Evolutionary conservation across 495 filamentous ascomycete species (phyloP), one percentile per base, ranked within the genome.

Genomic region (Cercophora sp.): DNA sequence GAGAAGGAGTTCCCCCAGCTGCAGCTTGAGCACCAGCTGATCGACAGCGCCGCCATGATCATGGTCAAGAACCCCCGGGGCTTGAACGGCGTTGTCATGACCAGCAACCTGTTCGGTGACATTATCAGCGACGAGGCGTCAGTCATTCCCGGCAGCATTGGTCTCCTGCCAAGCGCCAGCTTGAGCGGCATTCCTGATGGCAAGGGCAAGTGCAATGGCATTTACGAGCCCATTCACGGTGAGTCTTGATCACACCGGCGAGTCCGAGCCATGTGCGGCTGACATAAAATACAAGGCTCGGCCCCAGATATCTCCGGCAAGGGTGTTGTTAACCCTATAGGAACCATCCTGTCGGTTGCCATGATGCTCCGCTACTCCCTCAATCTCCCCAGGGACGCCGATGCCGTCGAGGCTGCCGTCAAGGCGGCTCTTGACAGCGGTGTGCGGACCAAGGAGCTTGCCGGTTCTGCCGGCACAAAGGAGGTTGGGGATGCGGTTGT

Each of bases 161-260:
- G 93, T 4, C 70, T 98, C 59, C 73, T 96, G 65, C 93, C 93
- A 8, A 91, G 86, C 69, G 93, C 93, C 5, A 91, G 86, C 69
- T 72, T 98, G 68, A 86, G 83, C 43, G 90, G 87, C 18, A 83
- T 94, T 39, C 93, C 93, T 1, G 91, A 96, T 73, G 76, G 82
- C 11, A 85, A 85, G 73, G 72, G 75, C 35, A 81, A 73, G 61
- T 84, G 85, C 55, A 88, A 87, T 58, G 86, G 93, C 60, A 96
- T 98, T 61, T 98, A 96, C 66, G 93, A 97, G 79, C 94, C 94
- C 26, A 97, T 97, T 59, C 94, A 98, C 68, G 94, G 91, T 88
- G 71, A 61, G 80, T 48, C 40, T 57, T 45, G n/a, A 15, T 40
- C 5, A 8, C 27, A 18, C 29, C n/a, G 22, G n/a, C n/a, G 31